Evolutionary conservation across 2,329 filamentous ascomycete species (phyloP).

Genomic region (Dichotomopilus funicola): DNA sequence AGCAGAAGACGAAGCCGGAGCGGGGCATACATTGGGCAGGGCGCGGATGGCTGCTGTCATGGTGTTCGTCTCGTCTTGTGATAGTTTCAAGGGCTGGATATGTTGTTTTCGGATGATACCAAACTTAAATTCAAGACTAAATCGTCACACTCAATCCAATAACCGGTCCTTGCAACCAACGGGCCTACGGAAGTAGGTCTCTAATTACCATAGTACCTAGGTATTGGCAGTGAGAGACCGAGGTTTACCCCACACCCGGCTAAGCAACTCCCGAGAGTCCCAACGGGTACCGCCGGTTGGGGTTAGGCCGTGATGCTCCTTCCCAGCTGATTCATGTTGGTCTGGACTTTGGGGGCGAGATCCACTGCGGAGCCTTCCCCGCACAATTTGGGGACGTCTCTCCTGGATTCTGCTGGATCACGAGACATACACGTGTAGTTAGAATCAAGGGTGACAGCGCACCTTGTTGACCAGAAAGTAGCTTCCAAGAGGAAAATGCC

Average conservation of each 20-base stretch:
- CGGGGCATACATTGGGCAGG: too few species aligned
- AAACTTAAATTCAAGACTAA: too few species aligned
- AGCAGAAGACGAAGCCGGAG: too few species aligned
- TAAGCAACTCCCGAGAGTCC: slow-evolving; percentile 6
- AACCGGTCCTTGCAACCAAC: too few species aligned
- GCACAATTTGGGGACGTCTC: background rate
- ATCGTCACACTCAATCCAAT: too few species aligned
- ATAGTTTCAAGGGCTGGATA: too few species aligned
- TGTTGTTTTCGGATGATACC: too few species aligned
- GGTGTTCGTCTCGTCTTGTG: background rate
- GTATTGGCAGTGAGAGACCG: background rate
- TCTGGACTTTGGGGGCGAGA: too few species aligned
- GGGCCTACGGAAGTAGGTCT: too few species aligned
- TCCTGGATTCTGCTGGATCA: background rate
- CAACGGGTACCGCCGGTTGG: slow-evolving; percentile 1
- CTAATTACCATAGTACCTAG: too few species aligned
- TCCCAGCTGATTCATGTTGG: background rate
- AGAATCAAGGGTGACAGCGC: too few species aligned
- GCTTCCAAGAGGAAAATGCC: background rate
- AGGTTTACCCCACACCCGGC: slow-evolving; percentile 10
- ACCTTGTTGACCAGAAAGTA: too few species aligned
- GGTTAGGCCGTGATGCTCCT: background rate
- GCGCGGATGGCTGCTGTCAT: slow-evolving; percentile 25
- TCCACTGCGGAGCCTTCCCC: slow-evolving; percentile 1
- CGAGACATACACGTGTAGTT: background rate